Evolutionary conservation across 768 basidiomycete species (phyloP).

Genomic region (Chalciporus chontae): DNA sequence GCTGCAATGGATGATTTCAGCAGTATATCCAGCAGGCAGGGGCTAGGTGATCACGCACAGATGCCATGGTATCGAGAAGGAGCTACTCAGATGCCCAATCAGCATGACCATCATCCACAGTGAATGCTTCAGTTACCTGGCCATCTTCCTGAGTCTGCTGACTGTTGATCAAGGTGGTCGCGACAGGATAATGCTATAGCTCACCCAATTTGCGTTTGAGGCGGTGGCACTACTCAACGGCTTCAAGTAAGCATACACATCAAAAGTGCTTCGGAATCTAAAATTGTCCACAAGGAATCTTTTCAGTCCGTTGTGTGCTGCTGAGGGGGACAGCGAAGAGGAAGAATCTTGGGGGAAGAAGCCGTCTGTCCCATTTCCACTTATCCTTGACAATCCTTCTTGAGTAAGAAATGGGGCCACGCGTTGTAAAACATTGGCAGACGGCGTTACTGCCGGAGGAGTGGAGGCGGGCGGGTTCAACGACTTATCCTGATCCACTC

Average conservation of each 20-base stretch:
- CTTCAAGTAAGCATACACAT: slow-evolving; percentile 45
- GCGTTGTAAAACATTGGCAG: slow-evolving; percentile 16
- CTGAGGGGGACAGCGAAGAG: slow-evolving; percentile 38
- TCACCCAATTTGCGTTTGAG: slow-evolving; percentile 42
- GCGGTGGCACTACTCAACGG: slow-evolving; percentile 36
- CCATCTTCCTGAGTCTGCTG: slow-evolving; percentile 46
- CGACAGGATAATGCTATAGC: slow-evolving; percentile 1
- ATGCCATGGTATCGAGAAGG: slow-evolving; percentile 36
- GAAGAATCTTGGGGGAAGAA: slow-evolving; percentile 36
- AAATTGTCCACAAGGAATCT: slow-evolving; percentile 42
- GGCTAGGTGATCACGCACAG: slow-evolving; percentile 23
- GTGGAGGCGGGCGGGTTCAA: slow-evolving; percentile 7
- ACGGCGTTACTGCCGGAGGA: slow-evolving; percentile 6
- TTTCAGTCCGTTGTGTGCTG: slow-evolving; percentile 44
- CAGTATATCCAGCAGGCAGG: fast-evolving
- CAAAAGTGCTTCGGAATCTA: slow-evolving; percentile 37
- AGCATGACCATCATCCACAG: slow-evolving; percentile 5
- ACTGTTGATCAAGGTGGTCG: background rate
- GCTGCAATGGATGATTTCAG: slow-evolving; percentile 26
- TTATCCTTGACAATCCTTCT: slow-evolving; percentile 42
- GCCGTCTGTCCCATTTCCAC: slow-evolving; percentile 40
- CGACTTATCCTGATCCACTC: background rate
- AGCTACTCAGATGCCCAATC: slow-evolving; percentile 27
- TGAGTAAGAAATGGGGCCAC: slow-evolving; percentile 45
- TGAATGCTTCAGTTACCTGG: slow-evolving; percentile 37